These are phyloP conservation scores for Aethionema arabicum DNA, from an alignment of 345 rosid genomes.

Conservation along the genomic window DNA sequence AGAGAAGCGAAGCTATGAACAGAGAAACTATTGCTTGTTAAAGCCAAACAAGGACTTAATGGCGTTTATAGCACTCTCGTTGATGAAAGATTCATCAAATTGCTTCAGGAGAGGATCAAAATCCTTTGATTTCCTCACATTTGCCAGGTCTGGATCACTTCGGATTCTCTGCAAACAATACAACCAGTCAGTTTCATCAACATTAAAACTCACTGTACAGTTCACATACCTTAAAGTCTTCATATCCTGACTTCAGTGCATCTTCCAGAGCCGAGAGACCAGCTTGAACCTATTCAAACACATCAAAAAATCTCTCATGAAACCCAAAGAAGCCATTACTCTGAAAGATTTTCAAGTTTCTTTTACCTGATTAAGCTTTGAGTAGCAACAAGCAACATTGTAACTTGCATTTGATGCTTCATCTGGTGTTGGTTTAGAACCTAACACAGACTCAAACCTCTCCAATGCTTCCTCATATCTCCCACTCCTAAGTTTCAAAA, in stretches of 20 bases:
- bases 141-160: conserved; percentile 79
- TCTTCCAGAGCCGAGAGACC: conserved; percentile 92
- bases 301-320: neutral
- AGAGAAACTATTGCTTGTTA: conserved; percentile 56
- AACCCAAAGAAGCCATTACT: neutral
- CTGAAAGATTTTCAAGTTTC: neutral
- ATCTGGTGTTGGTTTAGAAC: conserved; percentile 69
- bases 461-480: conserved; percentile 82
- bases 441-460: conserved; percentile 93
- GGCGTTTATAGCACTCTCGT: conserved; percentile 89
- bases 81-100: conserved; percentile 93
- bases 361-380: conserved; percentile 82
- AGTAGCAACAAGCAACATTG: conserved; percentile 94
- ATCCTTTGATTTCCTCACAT: conserved; percentile 54
- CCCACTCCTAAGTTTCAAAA: conserved; percentile 50
- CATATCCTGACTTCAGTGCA: conserved; percentile 77
- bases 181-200: conserved; percentile 17
- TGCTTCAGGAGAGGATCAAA: conserved; percentile 72
- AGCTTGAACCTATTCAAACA: conserved; percentile 60
- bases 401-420: conserved; percentile 88
- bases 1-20: conserved; percentile 32
- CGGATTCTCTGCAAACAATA: conserved; percentile 66
- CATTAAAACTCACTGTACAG: neutral
- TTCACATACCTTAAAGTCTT: conserved; percentile 75
- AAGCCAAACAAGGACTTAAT: conserved; percentile 87